A percentile compares a stretch with the other conserved stretches of the same genome.
phyloP scores from a whole-genome alignment of 2,329 filamentous ascomycete genomes.

The Pseudogymnoascus destructans region DNA sequence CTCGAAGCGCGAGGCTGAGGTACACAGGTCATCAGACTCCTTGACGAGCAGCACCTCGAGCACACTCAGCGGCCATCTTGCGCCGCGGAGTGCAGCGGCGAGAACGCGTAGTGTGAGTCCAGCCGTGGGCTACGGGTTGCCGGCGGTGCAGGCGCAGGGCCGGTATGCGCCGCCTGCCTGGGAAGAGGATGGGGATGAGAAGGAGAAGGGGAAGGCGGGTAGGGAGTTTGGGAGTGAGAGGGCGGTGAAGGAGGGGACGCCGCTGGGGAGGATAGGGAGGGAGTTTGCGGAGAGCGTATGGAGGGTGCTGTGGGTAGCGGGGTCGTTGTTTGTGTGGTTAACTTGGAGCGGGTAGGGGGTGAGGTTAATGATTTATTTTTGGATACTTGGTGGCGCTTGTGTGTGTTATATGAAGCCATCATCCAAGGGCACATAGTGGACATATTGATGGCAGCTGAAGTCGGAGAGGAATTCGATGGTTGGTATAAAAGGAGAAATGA shows the following conservation, averaged over 20 bases:
- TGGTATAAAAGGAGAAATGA: not conserved
- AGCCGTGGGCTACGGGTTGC: slow-evolving; percentile 22
- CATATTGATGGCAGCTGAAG: not conserved
- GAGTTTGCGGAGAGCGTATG: slow-evolving; percentile 51
- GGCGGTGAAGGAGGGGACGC: slow-evolving; percentile 25
- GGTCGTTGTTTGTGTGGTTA: slow-evolving; percentile 54
- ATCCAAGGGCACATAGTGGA: not conserved
- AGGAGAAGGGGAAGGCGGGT: slow-evolving; percentile 8
- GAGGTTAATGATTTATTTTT: not conserved
- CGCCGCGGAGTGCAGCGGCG: slow-evolving; percentile 19
- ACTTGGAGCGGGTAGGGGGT: slow-evolving; percentile 42
- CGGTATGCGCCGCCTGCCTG: slow-evolving; percentile 15
- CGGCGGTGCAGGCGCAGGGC: slow-evolving; percentile 15
- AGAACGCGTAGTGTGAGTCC: slow-evolving; percentile 22
- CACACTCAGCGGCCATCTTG: slow-evolving; percentile 16
- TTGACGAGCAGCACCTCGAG: slow-evolving; percentile 23
- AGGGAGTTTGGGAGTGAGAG: not conserved
- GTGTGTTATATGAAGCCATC: not conserved
- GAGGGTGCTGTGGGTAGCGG: slow-evolving; percentile 49
- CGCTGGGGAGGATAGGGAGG: slow-evolving; percentile 35
- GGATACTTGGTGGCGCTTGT: not conserved
- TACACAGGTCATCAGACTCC: slow-evolving; percentile 18
- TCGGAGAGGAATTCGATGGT: not conserved
- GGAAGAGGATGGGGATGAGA: slow-evolving; percentile 7
- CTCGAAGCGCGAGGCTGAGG: slow-evolving; percentile 8